Evolutionary conservation across 129 eudicot genomes (phyloP), one percentile per base, ranked within the genome.

Genomic region (Tagetes patula): DNA sequence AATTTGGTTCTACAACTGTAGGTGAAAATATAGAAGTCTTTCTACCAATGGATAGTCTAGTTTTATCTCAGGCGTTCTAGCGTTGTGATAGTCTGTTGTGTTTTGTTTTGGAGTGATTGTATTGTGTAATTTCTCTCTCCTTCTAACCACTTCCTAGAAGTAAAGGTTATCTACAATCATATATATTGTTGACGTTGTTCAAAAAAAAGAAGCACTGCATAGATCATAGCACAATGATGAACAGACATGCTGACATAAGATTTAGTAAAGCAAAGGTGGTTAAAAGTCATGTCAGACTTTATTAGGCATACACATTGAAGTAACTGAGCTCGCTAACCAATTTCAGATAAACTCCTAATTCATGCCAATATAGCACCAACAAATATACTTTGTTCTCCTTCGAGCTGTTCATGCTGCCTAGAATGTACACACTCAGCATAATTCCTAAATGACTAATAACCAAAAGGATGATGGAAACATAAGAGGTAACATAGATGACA

Each of bases 401-500:
- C 2, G 34, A 43, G 34, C 20, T 2, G 5, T 60, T 45, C 59
- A 73, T 43, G 60, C 69, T 45, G 27, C 27, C 27, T 20, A 20
- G 27, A 20, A 20, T 20, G 27, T 20, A 20, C 54, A 42, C 69
- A 75, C 31, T 34, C 52, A 30, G 54, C 72, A 64, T 27, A 52
- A 48, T 52, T 40, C 32, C 53, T 27, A 41, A 11, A 50, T 64
- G 53, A 38, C 48, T 30, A 64, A 65, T 5, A 10, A 74, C 32
- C 5, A 4, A 31, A 36, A 36, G 27, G 20, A 64, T 65, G 63
- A 52, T 50, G 49, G 49, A 50, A 65, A 64, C 43, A 46, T 43
- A 67, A 38, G 59, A 33, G 40, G n/a, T 32, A 41, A 41, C 67
- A 62, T 10, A 34, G 69, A 47, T 56, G 37, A 38, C 69, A 43